Base-by-base conservation (phyloP, 768 basidiomycete species). In the Cubamyces lactineus region DNA sequence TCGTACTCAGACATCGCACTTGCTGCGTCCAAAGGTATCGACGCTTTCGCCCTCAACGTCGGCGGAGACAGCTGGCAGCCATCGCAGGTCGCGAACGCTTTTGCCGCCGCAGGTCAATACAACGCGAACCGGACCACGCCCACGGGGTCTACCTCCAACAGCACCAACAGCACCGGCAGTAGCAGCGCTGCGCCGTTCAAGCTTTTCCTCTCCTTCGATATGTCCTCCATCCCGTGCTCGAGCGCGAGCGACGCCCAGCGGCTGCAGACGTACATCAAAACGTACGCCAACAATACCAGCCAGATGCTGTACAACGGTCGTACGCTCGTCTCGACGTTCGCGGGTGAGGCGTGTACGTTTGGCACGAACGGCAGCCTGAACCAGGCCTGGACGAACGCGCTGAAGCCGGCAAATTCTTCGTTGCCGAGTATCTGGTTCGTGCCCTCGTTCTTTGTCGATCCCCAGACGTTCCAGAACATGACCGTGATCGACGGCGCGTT, bases 11-110 rank as follows among this genome's bases (percentile, higher is more conserved):
- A 90, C 67, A 83, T 89, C 23, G 28, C 64, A 3, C 79, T 85
- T 16, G 89, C 89, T 0, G 75, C 82, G 59, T 70, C 78, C 5
- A 80, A 78, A 58, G 86, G 86, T 16, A 82, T 90, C 64, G 88
- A 89, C 62, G 88, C 79, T 1, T 89, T 89, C 71, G 87, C 87
- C 0, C 78, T 93, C 57, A 92, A 92, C 69, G 78, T 87, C 47
- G 91, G 91, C 23, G 68, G 66, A 0, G 87, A 90, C 67, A 63
- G 71, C 43, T 92, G 88, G 87, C 82, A 91, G 66, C 76, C 80
- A 40, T 76, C 75, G 46, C 83, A 84, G 53, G 83, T 92, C 9
- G 78, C 81, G 40, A 81, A 85, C 59, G 91, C 89, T 77, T 92
- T 74, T 73, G 79, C 77, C 17, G 70, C 71, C 17, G 69, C 71